These are phyloP conservation scores for Penicillium digitatum DNA, from an alignment of 2,329 filamentous ascomycete species.

Conservation along the genomic window DNA sequence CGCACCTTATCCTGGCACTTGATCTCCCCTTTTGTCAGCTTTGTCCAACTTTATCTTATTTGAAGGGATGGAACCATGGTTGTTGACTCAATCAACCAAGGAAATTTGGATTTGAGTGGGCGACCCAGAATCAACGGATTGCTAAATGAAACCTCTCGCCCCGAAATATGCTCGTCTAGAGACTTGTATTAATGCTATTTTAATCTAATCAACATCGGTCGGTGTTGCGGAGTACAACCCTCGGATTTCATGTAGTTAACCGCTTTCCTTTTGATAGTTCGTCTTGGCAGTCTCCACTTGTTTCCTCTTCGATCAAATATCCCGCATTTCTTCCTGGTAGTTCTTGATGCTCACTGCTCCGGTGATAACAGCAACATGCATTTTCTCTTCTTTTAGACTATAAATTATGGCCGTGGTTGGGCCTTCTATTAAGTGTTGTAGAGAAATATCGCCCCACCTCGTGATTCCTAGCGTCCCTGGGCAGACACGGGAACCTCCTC, in stretches of 20 bases:
- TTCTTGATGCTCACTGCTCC: not conserved
- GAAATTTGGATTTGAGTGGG: not conserved
- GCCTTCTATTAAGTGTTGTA: not conserved
- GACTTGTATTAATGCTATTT: not conserved
- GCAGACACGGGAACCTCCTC: not conserved
- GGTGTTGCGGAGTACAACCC: not conserved
- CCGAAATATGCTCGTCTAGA: not conserved
- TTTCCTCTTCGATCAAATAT: not conserved
- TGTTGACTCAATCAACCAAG: not conserved
- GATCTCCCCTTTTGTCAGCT: not conserved
- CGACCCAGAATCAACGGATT: not conserved
- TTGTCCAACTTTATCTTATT: not conserved
- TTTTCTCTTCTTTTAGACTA: not conserved
- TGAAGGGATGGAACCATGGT: not conserved
- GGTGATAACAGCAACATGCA: not conserved
- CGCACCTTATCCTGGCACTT: slow-evolving; percentile 38
- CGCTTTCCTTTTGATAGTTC: slow-evolving; percentile 1
- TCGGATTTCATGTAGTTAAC: not conserved
- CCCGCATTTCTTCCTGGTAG: not conserved
- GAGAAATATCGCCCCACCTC: not conserved
- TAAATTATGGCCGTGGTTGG: not conserved
- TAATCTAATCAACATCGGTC: not conserved
- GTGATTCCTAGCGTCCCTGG: not conserved
- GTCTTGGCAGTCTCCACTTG: not conserved
- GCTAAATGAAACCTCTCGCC: not conserved